These are phyloP conservation scores for Albifimbria verrucaria DNA, from an alignment of 2,329 filamentous ascomycete species.

Conservation along the genomic window DNA sequence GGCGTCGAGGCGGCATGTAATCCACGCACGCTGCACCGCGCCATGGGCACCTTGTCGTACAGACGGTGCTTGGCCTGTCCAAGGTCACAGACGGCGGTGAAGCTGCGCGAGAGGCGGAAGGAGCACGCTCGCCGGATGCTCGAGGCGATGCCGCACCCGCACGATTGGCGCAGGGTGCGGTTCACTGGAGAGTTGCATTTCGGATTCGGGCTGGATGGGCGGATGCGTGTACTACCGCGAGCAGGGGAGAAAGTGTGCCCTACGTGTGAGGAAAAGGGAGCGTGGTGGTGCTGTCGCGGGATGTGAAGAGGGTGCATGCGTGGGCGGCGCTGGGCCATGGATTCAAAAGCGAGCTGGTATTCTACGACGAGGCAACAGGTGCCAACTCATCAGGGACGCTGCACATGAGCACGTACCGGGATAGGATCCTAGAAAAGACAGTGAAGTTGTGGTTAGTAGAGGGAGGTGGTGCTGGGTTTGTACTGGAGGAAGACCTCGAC, in stretches of 20 bases:
- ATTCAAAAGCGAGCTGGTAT: conserved; percentile 34
- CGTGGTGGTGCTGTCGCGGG: conserved; percentile 23
- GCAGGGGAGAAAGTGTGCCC: conserved; percentile 31
- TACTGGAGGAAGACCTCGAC: conserved; percentile 33
- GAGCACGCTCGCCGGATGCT: conserved; percentile 31
- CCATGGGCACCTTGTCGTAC: conserved; percentile 34
- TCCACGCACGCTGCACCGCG: conserved; percentile 31
- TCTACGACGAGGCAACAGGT: conserved; percentile 32
- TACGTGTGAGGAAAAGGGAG: conserved; percentile 14
- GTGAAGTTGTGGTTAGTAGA: conserved; percentile 30
- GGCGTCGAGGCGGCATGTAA: conserved; percentile 29
- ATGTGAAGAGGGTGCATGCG: conserved; percentile 29
- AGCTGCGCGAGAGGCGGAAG: conserved; percentile 26
- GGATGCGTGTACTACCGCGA: conserved; percentile 29
- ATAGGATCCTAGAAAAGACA: conserved; percentile 28
- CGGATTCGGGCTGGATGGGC: conserved; percentile 34
- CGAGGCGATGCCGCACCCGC: conserved; percentile 24
- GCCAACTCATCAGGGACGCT: conserved; percentile 28
- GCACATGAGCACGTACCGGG: conserved; percentile 31
- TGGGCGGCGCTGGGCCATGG: conserved; percentile 32
- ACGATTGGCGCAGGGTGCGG: conserved; percentile 28
- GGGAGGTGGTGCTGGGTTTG: conserved; percentile 16
- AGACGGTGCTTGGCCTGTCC: conserved; percentile 29
- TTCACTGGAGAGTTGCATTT: conserved; percentile 36
- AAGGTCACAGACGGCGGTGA: conserved; percentile 25